Percentiles rank a stretch among this genome's conserved stretches.
These are phyloP conservation scores for Tuber borchii DNA, from an alignment of 495 filamentous ascomycete species.

Conservation along the genomic window DNA sequence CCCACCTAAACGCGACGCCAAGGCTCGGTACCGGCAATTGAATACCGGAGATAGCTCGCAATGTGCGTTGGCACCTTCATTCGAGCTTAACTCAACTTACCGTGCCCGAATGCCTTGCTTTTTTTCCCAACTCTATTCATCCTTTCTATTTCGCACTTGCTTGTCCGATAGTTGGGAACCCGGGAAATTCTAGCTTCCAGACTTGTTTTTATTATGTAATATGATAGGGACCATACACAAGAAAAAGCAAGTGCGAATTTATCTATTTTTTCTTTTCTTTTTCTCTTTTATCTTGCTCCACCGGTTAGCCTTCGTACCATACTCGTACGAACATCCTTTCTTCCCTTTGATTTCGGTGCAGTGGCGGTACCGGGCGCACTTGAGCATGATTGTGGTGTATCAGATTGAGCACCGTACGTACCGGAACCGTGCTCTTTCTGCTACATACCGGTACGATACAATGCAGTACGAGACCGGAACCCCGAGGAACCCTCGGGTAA, in stretches of 20 bases:
- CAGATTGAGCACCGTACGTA: background rate
- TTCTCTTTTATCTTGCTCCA: background rate
- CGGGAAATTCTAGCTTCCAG: background rate
- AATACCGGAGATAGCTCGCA: background rate
- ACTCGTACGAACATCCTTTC: background rate
- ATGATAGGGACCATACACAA: background rate
- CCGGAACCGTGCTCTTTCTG: too few relatives aligned
- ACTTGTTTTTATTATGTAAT: background rate
- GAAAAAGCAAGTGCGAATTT: background rate
- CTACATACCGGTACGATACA: background rate
- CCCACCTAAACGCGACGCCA: background rate
- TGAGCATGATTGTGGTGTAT: background rate
- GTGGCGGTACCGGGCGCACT: background rate
- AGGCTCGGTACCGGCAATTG: slow-evolving; percentile 2
- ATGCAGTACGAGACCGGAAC: background rate
- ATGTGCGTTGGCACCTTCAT: background rate
- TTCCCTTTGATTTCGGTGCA: background rate
- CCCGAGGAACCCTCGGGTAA: background rate
- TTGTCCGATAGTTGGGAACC: background rate
- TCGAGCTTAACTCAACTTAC: background rate
- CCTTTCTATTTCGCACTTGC: background rate
- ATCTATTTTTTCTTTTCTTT: background rate
- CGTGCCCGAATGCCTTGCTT: background rate
- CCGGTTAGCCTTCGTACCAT: background rate
- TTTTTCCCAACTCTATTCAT: background rate